Evolutionary conservation across 495 filamentous ascomycete species (phyloP).

Genomic region (Xylaria grammica): DNA sequence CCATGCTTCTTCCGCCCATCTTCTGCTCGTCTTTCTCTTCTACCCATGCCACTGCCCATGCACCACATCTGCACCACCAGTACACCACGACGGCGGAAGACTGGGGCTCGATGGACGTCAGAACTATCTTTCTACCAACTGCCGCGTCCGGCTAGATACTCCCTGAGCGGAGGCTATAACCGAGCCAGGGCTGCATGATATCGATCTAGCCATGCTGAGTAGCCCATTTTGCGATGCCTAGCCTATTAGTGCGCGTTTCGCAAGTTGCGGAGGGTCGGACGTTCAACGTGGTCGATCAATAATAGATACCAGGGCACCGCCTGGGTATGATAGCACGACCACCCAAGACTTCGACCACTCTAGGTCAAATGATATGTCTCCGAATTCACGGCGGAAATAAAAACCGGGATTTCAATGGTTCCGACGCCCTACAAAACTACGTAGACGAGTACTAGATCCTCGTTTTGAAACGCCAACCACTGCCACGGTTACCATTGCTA

Average conservation of each 20-base stretch:
- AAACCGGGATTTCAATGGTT: neutral
- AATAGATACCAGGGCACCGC: neutral
- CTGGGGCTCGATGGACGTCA: too few relatives aligned
- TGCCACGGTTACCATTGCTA: neutral
- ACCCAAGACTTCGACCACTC: neutral
- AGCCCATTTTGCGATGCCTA: too few relatives aligned
- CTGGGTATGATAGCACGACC: neutral
- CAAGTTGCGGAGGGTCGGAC: constrained; percentile 10
- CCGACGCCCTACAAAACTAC: neutral
- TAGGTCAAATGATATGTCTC: constrained; percentile 5
- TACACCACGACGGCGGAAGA: too few relatives aligned
- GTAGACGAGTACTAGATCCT: neutral
- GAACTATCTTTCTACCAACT: too few relatives aligned
- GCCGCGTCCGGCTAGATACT: too few relatives aligned
- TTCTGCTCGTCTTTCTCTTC: too few relatives aligned
- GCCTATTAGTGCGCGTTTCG: constrained; percentile 12
- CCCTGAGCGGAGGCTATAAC: too few relatives aligned
- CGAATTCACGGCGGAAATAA: neutral
- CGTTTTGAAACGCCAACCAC: neutral
- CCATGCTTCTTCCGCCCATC: too few relatives aligned
- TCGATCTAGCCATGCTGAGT: neutral
- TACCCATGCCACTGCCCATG: too few relatives aligned
- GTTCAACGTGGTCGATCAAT: neutral
- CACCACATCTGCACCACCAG: too few relatives aligned
- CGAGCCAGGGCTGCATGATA: neutral